Conservation (phyloP, 2,329 filamentous ascomycete species). For the Rhynchosporium agropyri region DNA sequence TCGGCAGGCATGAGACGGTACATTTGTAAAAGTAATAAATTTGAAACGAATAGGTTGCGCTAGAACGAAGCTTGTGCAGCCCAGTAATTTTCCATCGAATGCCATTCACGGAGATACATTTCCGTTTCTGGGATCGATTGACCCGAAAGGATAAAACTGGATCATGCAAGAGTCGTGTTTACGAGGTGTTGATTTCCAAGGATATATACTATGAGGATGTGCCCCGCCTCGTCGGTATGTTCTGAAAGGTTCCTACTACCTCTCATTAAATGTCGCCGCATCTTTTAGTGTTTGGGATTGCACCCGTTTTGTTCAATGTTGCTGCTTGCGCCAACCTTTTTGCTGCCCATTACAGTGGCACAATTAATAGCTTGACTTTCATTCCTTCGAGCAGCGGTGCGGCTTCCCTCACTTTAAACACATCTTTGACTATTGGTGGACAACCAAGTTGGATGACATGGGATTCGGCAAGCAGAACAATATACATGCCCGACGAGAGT, state of each 20-base stretch:
- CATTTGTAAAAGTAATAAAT: not conserved
- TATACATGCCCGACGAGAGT: slow-evolving; percentile 52
- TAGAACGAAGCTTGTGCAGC: slow-evolving; percentile 2
- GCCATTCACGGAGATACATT: not conserved
- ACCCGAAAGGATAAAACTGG: not conserved
- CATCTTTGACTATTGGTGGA: slow-evolving; percentile 43
- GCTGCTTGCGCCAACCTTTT: slow-evolving; percentile 29
- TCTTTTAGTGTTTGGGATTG: slow-evolving; percentile 5
- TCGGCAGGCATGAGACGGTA: not conserved
- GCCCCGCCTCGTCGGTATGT: not conserved
- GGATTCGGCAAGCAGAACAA: slow-evolving; percentile 43
- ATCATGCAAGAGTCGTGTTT: not conserved
- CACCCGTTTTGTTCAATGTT: slow-evolving; percentile 20
- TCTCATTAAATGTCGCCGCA: not conserved
- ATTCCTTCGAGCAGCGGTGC: slow-evolving; percentile 22
- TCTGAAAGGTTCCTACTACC: not conserved
- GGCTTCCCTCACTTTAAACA: slow-evolving; percentile 31
- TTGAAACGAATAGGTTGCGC: not conserved
- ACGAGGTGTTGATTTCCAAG: not conserved
- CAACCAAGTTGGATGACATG: slow-evolving; percentile 50
- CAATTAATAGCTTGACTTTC: slow-evolving; percentile 47
- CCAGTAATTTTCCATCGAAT: slow-evolving; percentile 7
- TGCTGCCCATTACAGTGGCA: slow-evolving; percentile 47
- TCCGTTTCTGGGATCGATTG: slow-evolving; percentile 9
- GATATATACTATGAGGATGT: not conserved